These are phyloP conservation scores for Diversispora epigaea DNA, from an alignment of 192 early-diverging fungal species.

Conservation along the genomic window DNA sequence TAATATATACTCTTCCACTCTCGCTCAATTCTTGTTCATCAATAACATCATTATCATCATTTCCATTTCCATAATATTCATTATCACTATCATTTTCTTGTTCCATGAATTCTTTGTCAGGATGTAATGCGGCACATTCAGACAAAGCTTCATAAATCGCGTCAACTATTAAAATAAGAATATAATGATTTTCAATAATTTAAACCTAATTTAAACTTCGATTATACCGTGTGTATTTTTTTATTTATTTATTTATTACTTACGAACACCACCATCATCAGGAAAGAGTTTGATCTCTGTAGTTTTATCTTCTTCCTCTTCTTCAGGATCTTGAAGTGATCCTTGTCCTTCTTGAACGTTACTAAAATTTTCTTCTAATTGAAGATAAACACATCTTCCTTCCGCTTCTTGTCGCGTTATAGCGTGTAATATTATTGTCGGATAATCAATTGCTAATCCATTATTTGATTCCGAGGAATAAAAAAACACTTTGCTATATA, in stretches of 20 bases:
- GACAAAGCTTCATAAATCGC: conserved; percentile 59
- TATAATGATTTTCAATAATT: neutral
- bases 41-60: conserved; percentile 27
- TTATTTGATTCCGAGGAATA: conserved; percentile 40
- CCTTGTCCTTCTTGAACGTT: neutral
- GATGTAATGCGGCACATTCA: conserved; percentile 62
- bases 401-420: conserved; percentile 45
- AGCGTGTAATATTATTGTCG: conserved; percentile 63
- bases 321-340: conserved; percentile 22
- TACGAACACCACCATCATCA: conserved; percentile 52
- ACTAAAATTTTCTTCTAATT: conserved; percentile 42
- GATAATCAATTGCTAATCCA: conserved; percentile 60
- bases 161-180: conserved; percentile 51
- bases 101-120: conserved; percentile 52
- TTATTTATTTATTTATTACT: conserved; percentile 31
- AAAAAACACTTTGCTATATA: conserved; percentile 52
- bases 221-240: neutral
- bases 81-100: conserved; percentile 39
- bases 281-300: conserved; percentile 60
- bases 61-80: conserved; percentile 27
- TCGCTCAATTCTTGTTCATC: conserved; percentile 45
- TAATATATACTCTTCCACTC: conserved; percentile 24
- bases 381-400: conserved; percentile 59
- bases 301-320: conserved; percentile 43
- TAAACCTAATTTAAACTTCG: neutral